Conservation (phyloP, 805 yeast species). For the Candida gorgasii region DNA sequence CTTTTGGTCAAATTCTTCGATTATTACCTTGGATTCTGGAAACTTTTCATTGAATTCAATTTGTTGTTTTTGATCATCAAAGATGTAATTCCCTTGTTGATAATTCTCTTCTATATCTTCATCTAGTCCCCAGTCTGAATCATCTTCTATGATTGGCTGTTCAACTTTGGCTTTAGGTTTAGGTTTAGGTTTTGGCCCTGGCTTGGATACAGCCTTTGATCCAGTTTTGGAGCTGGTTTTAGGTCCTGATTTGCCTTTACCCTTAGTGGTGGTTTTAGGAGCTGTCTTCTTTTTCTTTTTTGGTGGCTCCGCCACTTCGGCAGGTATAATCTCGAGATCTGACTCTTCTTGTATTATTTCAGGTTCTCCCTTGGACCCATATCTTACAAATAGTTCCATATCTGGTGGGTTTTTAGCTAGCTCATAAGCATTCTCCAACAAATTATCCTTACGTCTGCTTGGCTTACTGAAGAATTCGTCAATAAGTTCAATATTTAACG, state of each 20-base stretch:
- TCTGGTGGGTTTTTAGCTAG: constrained; percentile 51
- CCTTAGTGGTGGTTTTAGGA: not conserved
- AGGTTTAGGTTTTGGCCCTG: constrained; percentile 9
- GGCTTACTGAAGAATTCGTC: constrained; percentile 30
- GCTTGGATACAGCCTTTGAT: constrained; percentile 1
- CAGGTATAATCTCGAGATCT: constrained; percentile 12
- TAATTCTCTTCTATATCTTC: constrained; percentile 29
- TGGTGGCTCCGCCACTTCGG: not conserved
- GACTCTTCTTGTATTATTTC: constrained; percentile 25
- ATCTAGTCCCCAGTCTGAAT: constrained; percentile 47
- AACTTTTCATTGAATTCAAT: constrained; percentile 22
- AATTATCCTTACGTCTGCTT: constrained; percentile 41
- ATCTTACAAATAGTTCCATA: constrained; percentile 39
- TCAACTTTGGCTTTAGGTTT: constrained; percentile 14
- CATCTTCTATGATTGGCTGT: constrained; percentile 15
- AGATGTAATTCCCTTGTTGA: constrained; percentile 34
- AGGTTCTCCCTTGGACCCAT: constrained; percentile 48
- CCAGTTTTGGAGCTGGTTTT: constrained; percentile 2
- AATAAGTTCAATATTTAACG: constrained; percentile 44
- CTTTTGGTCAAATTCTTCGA: constrained; percentile 19
- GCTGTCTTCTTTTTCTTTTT: constrained; percentile 1
- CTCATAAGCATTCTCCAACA: constrained; percentile 51
- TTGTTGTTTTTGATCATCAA: constrained; percentile 33
- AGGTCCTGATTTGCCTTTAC: constrained; percentile 2
- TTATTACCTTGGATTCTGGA: constrained; percentile 26